These are phyloP conservation scores for Syzygium jambos DNA, from an alignment of 345 rosid genomes.

Conservation along the genomic window DNA sequence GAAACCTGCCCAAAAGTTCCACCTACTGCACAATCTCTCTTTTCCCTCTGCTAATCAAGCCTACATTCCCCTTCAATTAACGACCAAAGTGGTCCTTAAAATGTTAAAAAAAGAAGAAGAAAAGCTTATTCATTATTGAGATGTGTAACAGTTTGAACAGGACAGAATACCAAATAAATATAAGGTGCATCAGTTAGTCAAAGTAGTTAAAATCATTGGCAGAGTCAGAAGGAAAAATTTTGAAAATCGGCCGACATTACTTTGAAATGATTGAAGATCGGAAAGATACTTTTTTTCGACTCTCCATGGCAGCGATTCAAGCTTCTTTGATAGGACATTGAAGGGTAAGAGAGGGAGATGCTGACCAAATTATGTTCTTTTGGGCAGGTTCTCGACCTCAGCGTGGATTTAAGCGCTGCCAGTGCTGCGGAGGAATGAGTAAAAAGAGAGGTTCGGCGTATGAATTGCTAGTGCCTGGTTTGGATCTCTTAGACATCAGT, in stretches of 20 bases:
- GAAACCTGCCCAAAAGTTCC: background rate
- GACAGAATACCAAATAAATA: background rate
- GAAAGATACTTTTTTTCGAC: background rate
- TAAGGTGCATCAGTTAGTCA: background rate
- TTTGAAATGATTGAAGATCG: background rate
- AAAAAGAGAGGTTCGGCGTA: background rate
- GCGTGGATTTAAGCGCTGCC: conserved; percentile 90
- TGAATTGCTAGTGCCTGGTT: background rate
- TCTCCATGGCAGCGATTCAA: background rate
- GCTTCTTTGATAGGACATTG: background rate
- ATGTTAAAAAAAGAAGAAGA: background rate
- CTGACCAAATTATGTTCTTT: background rate
- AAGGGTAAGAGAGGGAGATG: background rate
- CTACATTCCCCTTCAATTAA: background rate
- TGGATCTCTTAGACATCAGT: background rate
- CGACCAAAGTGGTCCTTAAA: background rate
- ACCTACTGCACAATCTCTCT: background rate
- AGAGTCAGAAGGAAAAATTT: background rate
- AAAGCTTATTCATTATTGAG: background rate
- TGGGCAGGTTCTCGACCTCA: conserved; percentile 65
- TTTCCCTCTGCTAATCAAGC: background rate
- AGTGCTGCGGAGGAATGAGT: conserved; percentile 85
- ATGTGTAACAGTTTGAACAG: background rate
- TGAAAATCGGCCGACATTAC: background rate
- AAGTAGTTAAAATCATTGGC: background rate